Evolutionary conservation across 78 protist genomes (phyloP), one percentile per base, ranked within the genome.

Genomic region (Andalucia godoyi): DNA sequence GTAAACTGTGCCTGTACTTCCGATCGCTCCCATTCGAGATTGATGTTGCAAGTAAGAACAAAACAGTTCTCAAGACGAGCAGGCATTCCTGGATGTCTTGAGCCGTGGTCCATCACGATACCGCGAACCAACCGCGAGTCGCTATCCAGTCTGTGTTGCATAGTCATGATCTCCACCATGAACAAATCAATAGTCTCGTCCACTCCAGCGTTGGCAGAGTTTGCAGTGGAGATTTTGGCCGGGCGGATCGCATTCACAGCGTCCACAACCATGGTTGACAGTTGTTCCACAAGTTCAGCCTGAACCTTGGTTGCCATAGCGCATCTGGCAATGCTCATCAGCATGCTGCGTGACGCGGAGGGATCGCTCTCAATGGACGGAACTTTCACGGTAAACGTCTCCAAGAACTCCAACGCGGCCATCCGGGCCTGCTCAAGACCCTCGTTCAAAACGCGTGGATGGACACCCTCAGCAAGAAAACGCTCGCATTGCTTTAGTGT

Each of bases 21-120:
- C 86, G 91, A 77, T 79, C 90, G 91, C 73, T 94, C 98, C 68
- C 85, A 98, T 63, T 98, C 99, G 43, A 98, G 83, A 27, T 94
- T 83, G 50, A 93, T 94, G 82, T 96, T 96, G 74, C 86, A 63
- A 13, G 87, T 94, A 46, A 95, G 82, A 50, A 95, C 68, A 76
- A 50, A 79, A 46, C 80, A 52, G 52, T 96, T 82, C 58, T 77
- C 74, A 3, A 82, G 46, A 36, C 33, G 25, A 78, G 78, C 84
- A 43, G 92, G 92, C 99, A 96, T 96, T 79, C 87, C 97, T 36
- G 98, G 98, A 62, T 95, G 99, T 21, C 99, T 80, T 0, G 94
- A 77, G 13, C 99, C 99, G 75, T 98, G 99, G 66, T 98, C 99
- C 7, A 98, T 67, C 17, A 98, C 99, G 3, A 96, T 81, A 42